Percentiles rank a stretch among this genome's conserved stretches.
Conservation (phyloP, 371 early-diverging fungal species). For the Mucor racemosus region DNA sequence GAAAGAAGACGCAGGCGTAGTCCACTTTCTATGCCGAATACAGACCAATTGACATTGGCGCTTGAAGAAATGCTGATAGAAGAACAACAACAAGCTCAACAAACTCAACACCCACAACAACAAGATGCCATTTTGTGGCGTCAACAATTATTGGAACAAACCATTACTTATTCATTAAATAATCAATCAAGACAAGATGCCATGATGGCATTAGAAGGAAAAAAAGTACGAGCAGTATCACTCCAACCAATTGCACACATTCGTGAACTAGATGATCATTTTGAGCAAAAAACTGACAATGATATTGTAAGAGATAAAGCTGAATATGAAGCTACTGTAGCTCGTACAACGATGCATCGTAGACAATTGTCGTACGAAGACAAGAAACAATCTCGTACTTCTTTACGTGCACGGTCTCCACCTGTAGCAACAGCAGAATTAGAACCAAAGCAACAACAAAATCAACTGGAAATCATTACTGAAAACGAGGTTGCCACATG, state of each 20-base stretch:
- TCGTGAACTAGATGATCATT: conserved; percentile 24
- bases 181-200: conserved; percentile 36
- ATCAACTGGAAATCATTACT: conserved; percentile 17
- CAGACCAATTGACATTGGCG: conserved; percentile 23
- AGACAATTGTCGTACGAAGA: conserved; percentile 30
- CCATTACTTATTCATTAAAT: conserved; percentile 14
- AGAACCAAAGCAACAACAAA: conserved; percentile 1
- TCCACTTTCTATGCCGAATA: conserved; percentile 16
- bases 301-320: conserved; percentile 38
- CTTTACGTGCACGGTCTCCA: conserved; percentile 27
- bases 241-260: conserved; percentile 18
- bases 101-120: neutral
- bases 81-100: neutral
- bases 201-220: conserved; percentile 37
- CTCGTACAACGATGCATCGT: conserved; percentile 28
- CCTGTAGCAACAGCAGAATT: neutral
- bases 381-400: conserved; percentile 5
- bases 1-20: conserved; percentile 28
- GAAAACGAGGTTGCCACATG: conserved; percentile 19
- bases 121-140: neutral
- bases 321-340: conserved; percentile 41
- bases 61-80: conserved; percentile 7
- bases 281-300: neutral
- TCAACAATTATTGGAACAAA: conserved; percentile 14
- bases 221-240: conserved; percentile 5